Base-by-base conservation (phyloP, 2,329 filamentous ascomycete genomes). In the Septoria linicola region DNA sequence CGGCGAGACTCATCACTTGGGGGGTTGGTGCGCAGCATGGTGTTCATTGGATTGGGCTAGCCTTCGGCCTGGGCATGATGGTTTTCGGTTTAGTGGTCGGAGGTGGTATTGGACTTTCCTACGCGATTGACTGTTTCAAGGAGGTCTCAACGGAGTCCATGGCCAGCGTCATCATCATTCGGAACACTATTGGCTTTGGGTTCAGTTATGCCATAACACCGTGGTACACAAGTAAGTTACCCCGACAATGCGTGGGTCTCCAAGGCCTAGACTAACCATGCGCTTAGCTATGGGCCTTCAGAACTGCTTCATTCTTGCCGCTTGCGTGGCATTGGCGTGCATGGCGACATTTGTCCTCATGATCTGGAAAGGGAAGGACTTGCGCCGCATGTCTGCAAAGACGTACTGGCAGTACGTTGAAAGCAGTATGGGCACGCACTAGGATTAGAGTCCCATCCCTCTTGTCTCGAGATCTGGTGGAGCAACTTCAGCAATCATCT, bases 41-140 rank as follows among this genome's bases (percentile, higher is more conserved):
- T 4, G 59, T 78, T 16, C 76, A 78, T 42, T 76, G 73, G 73
- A 68, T 78, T 32, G 76, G 75, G 1, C 61, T 77, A 2, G 75
- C 76, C 68, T 73, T 72, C 19, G 65, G 75, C 16, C 69, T 77
- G 19, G 73, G 71, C 19, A 65, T 76, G 35, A 68, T 78, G 27
- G 72, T 70, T 1, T 60, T 69, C 42, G 71, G 70, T 8, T 73
- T 73, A 35, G 67, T 69, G 1, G 65, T 77, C 21, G 64, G 69
- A 23, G 69, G 67, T 10, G 61, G 66, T 63, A 70, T 74, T 11
- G 65, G 63, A 8, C 65, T 73, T 19, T 68, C 71, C 1, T 75
- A 75, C 47, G 69, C 71, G 4, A 67, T 74, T 31, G 72, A 74
- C 48, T 72, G 68, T 53, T 75, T 74, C 62, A 73, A 72, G 43